Conservation (phyloP, 2,329 filamentous ascomycete species). For the Pseudocercospora ulei region DNA sequence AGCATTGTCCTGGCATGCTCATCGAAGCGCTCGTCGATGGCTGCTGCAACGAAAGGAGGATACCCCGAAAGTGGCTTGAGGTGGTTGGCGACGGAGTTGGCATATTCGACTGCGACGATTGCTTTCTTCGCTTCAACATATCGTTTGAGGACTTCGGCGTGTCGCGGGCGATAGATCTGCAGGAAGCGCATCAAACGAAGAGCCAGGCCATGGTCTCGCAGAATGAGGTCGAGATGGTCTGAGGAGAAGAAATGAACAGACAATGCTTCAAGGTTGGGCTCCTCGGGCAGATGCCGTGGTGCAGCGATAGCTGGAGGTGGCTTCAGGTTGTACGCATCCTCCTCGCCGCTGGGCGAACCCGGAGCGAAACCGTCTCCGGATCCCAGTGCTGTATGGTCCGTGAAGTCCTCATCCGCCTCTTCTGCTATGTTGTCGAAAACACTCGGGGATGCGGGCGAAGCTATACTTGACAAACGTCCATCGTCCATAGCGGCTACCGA, state of each 20-base stretch:
- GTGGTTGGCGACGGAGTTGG: conserved; percentile 37
- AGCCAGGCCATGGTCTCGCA: conserved; percentile 34
- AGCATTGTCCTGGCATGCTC: conserved; percentile 30
- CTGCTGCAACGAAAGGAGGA: conserved; percentile 30
- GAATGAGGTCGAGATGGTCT: conserved; percentile 39
- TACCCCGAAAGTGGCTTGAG: conserved; percentile 27
- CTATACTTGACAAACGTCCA: conserved; percentile 18
- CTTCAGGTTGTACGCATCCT: conserved; percentile 35
- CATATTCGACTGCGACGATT: conserved; percentile 39
- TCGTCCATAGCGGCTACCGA: conserved; percentile 1
- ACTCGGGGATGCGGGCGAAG: conserved; percentile 24
- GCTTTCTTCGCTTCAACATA: conserved; percentile 39
- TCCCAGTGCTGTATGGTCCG: conserved; percentile 25
- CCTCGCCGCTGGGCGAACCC: conserved; percentile 12
- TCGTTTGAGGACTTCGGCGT: conserved; percentile 32
- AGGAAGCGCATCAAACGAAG: conserved; percentile 37
- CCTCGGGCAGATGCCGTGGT: conserved; percentile 11
- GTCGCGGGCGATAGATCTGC: conserved; percentile 35
- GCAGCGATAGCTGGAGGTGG: conserved; percentile 34
- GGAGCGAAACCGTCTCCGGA: conserved; percentile 9
- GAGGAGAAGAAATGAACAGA: conserved; percentile 37
- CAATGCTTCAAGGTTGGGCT: conserved; percentile 33
- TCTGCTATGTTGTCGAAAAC: conserved; percentile 26
- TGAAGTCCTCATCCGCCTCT: conserved; percentile 19
- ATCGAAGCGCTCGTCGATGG: conserved; percentile 35